phyloP scores from a whole-genome alignment of 2,329 filamentous ascomycete species.

The Colletotrichum tamarilloi region DNA sequence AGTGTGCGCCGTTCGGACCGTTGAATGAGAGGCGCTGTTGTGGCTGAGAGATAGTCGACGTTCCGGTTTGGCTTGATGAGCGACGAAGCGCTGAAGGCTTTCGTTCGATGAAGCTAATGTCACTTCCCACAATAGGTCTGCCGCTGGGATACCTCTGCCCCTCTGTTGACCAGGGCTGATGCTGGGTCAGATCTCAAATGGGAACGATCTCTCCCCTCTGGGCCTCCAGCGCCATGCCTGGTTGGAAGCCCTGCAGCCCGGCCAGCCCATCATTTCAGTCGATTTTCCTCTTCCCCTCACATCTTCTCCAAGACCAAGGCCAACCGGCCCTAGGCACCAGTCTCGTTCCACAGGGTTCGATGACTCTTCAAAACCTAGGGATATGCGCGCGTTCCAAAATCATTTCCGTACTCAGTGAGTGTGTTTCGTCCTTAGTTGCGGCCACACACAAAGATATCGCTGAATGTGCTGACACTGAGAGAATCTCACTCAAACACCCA shows the following conservation, averaged over 20 bases:
- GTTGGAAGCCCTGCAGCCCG: conserved; percentile 8
- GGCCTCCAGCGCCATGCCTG: conserved; percentile 11
- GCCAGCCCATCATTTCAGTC: conserved; percentile 9
- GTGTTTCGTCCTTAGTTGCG: neutral
- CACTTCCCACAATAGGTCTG: conserved; percentile 1
- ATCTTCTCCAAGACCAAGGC: neutral
- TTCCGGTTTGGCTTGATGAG: neutral
- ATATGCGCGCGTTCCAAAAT: conserved; percentile 6
- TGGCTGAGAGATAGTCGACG: conserved; percentile 13
- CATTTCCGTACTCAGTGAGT: conserved; percentile 3
- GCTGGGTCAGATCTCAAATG: conserved; percentile 22
- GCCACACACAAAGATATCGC: neutral
- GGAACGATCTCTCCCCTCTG: neutral
- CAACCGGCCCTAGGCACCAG: conserved; percentile 19
- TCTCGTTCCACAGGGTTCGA: conserved; percentile 28
- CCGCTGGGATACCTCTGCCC: conserved; percentile 4
- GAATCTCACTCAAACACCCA: neutral
- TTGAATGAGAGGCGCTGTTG: conserved; percentile 22
- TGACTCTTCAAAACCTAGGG: conserved; percentile 26
- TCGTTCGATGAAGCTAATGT: neutral
- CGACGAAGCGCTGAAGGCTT: neutral
- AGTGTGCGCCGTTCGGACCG: neutral
- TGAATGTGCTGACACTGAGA: neutral
- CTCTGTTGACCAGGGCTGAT: conserved; percentile 1
- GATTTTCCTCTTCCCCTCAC: conserved; percentile 17